Percentiles rank a stretch among this genome's conserved stretches.
These are phyloP conservation scores for Erythrophleum fordii DNA, from an alignment of 306 rosid species.

Conservation along the genomic window DNA sequence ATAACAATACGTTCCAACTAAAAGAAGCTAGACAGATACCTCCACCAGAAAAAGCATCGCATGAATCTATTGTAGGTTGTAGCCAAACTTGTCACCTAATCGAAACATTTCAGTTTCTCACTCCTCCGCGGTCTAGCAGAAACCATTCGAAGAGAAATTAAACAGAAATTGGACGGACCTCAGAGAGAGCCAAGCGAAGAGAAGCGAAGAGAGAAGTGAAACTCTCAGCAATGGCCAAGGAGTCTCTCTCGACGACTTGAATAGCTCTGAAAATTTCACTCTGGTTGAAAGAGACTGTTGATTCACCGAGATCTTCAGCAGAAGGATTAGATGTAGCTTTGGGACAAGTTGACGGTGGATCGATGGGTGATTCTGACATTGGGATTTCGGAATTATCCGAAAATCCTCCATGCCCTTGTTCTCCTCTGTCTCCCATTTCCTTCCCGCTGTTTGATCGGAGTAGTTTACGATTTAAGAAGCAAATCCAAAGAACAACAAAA, in stretches of 20 bases:
- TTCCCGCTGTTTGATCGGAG: background rate
- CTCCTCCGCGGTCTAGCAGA: background rate
- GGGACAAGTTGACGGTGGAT: constrained; percentile 29
- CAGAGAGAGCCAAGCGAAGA: constrained; percentile 75
- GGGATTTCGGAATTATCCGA: constrained; percentile 44
- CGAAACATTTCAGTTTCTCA: background rate
- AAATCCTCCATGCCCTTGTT: background rate
- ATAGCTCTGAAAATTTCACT: constrained; percentile 64
- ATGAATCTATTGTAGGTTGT: background rate
- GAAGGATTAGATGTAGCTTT: background rate
- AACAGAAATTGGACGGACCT: constrained; percentile 41
- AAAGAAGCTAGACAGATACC: background rate
- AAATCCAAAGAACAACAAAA: background rate
- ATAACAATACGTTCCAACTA: background rate
- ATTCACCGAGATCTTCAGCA: constrained; percentile 33
- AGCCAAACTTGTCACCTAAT: background rate
- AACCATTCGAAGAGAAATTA: constrained; percentile 13
- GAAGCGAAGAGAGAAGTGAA: constrained; percentile 81
- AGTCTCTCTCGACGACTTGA: constrained; percentile 77
- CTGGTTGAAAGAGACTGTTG: constrained; percentile 42
- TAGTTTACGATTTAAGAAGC: background rate
- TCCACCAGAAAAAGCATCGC: background rate
- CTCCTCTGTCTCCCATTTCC: constrained; percentile 38
- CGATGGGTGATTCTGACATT: constrained; percentile 33
- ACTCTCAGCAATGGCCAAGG: constrained; percentile 77